phyloP scores from a whole-genome alignment of 345 rosid species.

The Moricandia arvensis region DNA sequence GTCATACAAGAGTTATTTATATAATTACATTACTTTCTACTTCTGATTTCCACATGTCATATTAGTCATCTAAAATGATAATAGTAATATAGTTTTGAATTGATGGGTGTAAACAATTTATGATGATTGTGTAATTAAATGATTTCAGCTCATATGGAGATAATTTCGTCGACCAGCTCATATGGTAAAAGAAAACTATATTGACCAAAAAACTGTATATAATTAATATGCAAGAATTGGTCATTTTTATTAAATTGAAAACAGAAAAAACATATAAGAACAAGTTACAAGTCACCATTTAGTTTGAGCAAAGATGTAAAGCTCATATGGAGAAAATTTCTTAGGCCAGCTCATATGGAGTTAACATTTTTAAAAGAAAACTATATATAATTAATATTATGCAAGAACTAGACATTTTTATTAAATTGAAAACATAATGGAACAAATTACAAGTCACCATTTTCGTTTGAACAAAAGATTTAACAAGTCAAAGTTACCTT shows the following conservation, averaged over 20 bases:
- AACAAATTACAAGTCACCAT: constrained; percentile 30
- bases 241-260: not conserved
- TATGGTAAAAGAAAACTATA: not conserved
- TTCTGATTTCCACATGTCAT: not conserved
- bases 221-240: not conserved
- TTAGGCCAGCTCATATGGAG: constrained; percentile 4
- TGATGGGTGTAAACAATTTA: too few relatives aligned
- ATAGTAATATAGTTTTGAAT: not conserved
- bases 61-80: too few relatives aligned
- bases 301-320: not conserved
- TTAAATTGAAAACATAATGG: not conserved
- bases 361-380: not conserved
- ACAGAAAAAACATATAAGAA: too few relatives aligned
- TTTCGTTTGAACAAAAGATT: not conserved
- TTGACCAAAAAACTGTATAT: too few relatives aligned
- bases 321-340: not conserved
- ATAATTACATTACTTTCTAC: not conserved
- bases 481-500: constrained; percentile 31
- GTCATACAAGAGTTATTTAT: not conserved
- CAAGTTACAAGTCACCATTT: constrained; percentile 28
- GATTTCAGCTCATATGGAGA: not conserved
- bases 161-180: constrained; percentile 7
- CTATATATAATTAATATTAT: not conserved
- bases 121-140: constrained; percentile 10
- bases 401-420: not conserved